These are phyloP conservation scores for Trichoderma orchidacearum DNA, from an alignment of 495 filamentous ascomycete species.

Conservation along the genomic window DNA sequence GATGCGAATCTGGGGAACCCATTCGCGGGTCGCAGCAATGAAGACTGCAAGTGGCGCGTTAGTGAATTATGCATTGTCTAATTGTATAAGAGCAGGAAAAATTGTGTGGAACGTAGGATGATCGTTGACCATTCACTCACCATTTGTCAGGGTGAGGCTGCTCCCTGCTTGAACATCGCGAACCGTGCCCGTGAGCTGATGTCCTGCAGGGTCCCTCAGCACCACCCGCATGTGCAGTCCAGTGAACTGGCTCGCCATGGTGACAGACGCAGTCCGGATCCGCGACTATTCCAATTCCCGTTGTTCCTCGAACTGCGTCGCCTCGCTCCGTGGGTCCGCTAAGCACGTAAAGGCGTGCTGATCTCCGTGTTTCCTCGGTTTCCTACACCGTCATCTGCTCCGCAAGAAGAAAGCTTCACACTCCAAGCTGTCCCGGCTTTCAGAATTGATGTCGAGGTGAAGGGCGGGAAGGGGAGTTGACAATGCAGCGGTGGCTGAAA, in stretches of 20 bases:
- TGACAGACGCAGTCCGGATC: background rate
- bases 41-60: conserved; percentile 6
- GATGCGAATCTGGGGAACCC: conserved; percentile 20
- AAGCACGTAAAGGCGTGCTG: background rate
- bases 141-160: conserved; percentile 63
- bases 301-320: no score
- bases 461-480: no score
- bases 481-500: no score
- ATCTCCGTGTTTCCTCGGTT: background rate
- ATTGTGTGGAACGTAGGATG: no score
- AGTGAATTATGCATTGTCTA: background rate
- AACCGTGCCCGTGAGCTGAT: conserved; percentile 59
- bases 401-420: background rate
- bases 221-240: conserved; percentile 69
- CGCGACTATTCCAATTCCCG: background rate
- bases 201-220: conserved; percentile 49
- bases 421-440: background rate
- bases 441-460: background rate
- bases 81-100: no score
- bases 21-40: conserved; percentile 12
- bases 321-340: background rate
- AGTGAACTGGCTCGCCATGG: conserved; percentile 46
- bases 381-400: background rate
- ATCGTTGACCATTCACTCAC: no score
- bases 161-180: conserved; percentile 54